A percentile compares a stretch with the other conserved stretches of the same genome.
Conservation (phyloP, 75 land plant genomes). For the Larix kaempferi region DNA sequence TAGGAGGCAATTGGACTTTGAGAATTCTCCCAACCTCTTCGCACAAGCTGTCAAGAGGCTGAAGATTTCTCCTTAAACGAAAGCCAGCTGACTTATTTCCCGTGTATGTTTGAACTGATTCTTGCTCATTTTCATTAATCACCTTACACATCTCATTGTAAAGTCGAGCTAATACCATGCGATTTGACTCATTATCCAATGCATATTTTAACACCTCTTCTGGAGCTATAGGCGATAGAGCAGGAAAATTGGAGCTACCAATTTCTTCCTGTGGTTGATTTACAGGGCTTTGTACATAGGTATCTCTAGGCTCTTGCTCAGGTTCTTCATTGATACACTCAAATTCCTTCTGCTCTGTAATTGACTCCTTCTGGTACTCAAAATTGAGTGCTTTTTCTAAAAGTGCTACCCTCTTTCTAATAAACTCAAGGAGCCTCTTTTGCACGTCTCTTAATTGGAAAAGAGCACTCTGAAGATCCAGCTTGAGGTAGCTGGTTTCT, state of each 20-base stretch:
- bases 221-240: slow-evolving; percentile 27
- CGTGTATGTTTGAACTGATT: background rate
- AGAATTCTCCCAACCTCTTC: slow-evolving; percentile 36
- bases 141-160: slow-evolving; percentile 62
- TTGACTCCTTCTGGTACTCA: slow-evolving; percentile 59
- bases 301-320: slow-evolving; percentile 11
- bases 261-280: background rate
- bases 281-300: slow-evolving; percentile 3
- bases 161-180: slow-evolving; percentile 35
- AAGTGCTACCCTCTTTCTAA: slow-evolving; percentile 84
- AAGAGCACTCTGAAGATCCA: background rate
- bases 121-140: slow-evolving; percentile 28
- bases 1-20: slow-evolving; percentile 1
- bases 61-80: slow-evolving; percentile 33
- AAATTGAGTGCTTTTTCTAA: slow-evolving; percentile 78
- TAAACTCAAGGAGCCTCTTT: slow-evolving; percentile 79
- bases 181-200: slow-evolving; percentile 35
- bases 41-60: slow-evolving; percentile 33
- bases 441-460: slow-evolving; percentile 58
- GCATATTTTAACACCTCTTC: slow-evolving; percentile 30
- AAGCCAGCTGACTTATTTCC: background rate
- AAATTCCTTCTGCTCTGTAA: slow-evolving; percentile 23
- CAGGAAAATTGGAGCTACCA: slow-evolving; percentile 15
- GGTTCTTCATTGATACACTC: slow-evolving; percentile 18
- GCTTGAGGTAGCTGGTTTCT: slow-evolving; percentile 34